Conservation (phyloP, 106 monocot genomes). For the Dioscorea dumetorum region DNA sequence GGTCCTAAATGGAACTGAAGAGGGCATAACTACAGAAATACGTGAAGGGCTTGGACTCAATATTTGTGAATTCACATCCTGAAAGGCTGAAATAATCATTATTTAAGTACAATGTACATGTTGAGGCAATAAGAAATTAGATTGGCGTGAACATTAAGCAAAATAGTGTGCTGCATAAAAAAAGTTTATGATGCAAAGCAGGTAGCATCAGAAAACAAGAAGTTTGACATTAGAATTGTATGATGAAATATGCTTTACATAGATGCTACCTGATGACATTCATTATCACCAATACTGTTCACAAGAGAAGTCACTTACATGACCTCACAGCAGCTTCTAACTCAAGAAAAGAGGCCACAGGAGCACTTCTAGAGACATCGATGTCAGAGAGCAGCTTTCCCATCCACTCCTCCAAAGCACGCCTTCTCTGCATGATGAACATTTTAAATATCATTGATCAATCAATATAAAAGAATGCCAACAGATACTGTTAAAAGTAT, state of each 20-base stretch:
- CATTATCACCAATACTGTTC: too few species aligned
- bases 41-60: conserved; percentile 18
- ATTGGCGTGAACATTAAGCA: background rate
- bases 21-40: conserved; percentile 8
- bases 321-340: conserved; percentile 93
- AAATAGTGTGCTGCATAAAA: background rate
- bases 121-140: background rate
- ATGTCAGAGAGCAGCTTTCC: conserved; percentile 86
- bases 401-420: conserved; percentile 92
- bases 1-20: conserved; percentile 10
- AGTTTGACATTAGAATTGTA: background rate
- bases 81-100: conserved; percentile 50
- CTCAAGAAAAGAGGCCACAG: conserved; percentile 90
- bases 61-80: conserved; percentile 30
- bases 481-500: too few species aligned
- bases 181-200: background rate
- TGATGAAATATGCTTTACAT: too few species aligned
- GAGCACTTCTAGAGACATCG: conserved; percentile 86
- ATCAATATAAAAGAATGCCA: background rate
- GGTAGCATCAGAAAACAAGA: background rate
- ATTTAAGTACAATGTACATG: conserved; percentile 13
- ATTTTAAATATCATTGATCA: conserved; percentile 25
- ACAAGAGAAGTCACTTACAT: conserved; percentile 41
- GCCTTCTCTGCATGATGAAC: conserved; percentile 68
- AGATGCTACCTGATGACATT: too few species aligned